phyloP scores from a whole-genome alignment of 176 grass and related monocot species.

The Juncus effusus region DNA sequence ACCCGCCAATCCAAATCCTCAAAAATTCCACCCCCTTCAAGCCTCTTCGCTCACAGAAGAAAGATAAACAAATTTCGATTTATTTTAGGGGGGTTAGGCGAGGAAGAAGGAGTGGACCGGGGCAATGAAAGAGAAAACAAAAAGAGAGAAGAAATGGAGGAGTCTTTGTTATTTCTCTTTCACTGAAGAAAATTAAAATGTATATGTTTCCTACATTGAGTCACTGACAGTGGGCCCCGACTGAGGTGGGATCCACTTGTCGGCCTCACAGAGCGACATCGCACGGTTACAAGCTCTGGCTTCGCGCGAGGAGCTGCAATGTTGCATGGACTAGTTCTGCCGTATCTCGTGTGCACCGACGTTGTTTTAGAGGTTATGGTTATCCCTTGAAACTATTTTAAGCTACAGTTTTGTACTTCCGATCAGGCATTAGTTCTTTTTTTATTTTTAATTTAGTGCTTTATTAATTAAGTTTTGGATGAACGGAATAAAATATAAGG shows the following conservation, averaged over 20 bases:
- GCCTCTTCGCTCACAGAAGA: slow-evolving; percentile 14
- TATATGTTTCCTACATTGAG: not conserved
- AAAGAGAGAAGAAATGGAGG: not conserved
- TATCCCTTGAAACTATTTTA: not conserved
- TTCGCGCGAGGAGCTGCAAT: slow-evolving; percentile 16
- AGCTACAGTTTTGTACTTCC: no score
- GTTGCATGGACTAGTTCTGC: not conserved
- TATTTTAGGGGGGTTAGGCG: not conserved
- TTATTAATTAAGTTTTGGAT: not conserved
- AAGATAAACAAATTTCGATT: not conserved
- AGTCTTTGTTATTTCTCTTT: slow-evolving; percentile 7
- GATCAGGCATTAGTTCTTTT: not conserved
- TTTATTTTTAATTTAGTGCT: not conserved
- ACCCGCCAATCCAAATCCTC: not conserved
- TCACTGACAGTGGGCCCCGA: slow-evolving; percentile 16
- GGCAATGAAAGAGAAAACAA: slow-evolving; percentile 24
- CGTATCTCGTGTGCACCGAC: not conserved
- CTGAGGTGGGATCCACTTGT: not conserved
- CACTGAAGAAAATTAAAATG: not conserved
- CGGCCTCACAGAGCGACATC: not conserved
- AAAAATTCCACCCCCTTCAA: slow-evolving; percentile 3
- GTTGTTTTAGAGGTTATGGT: not conserved
- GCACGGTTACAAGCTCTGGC: not conserved
- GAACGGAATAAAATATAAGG: not conserved
- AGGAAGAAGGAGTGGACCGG: slow-evolving; percentile 26